Evolutionary conservation across 169 alveolate species (phyloP), one percentile per base, ranked within the genome.

Genomic region (Eimeria acervulina): DNA sequence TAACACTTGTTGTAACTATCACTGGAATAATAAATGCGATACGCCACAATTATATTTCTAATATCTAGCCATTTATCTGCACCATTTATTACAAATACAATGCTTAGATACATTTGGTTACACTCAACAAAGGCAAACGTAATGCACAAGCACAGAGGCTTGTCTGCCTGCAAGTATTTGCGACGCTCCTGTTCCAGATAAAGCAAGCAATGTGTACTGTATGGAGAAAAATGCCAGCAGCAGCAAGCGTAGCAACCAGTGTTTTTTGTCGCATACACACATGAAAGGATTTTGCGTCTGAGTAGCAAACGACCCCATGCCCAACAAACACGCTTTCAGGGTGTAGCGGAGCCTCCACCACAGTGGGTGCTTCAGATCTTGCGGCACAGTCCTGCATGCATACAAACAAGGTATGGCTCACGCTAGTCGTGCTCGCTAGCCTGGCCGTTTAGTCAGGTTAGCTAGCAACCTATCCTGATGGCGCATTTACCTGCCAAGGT

Each of bases 311-410:
- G 8, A 21, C 88, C 36, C 88, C 88, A 36, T 15, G 28, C 1
- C 88, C 88, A 23, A 76, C 88, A 76, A 76, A 76, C 12, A 76
- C 88, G 40, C 38, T 13, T 15, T 38, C 33, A 23, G 88, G 88
- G 33, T n/a, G 88, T 61, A 33, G 61, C 59, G 88, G 59, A 7
- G 88, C 59, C 88, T 76, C 88, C 17, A 76, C 28, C 12, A 28
- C 55, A 40, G 8, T 10, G 12, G 88, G 88, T 5, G 61, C 88
- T 36, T 28, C 59, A 21, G 59, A 3, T 40, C 47, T 76, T 23
- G 88, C 10, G 13, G 88, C 47, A 38, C 31, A 23, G 40, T 76
- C 88, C 88, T 76, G 88, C 81, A 36, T 70, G 44, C 55, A 47
- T n/a, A 15, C 78, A 66, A 7, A 12, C 55, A 47, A 13, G n/a